Percentiles rank a stretch among this genome's conserved stretches.
These are phyloP conservation scores for Coemansia sp. DNA, from an alignment of 192 early-diverging fungal genomes.

Conservation along the genomic window DNA sequence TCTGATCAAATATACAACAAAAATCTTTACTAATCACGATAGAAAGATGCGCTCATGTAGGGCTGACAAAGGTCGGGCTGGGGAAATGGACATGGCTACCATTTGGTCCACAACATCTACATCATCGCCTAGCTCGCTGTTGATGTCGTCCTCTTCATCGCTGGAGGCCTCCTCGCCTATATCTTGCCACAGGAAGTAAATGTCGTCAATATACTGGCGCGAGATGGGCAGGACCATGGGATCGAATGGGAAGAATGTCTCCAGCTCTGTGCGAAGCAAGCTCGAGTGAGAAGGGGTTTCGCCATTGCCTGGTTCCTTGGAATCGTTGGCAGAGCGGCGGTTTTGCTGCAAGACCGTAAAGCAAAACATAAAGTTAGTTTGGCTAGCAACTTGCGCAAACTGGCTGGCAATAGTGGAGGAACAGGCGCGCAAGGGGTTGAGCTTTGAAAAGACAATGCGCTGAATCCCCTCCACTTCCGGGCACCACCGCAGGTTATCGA, in stretches of 20 bases:
- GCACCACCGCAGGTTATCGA: slow-evolving; percentile 57
- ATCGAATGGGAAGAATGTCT: slow-evolving; percentile 93
- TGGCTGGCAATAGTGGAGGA: slow-evolving; percentile 75
- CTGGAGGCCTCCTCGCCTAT: slow-evolving; percentile 53
- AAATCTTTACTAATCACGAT: background rate
- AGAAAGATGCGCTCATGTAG: background rate
- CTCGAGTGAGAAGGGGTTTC: background rate
- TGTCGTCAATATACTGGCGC: slow-evolving; percentile 61
- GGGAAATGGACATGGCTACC: slow-evolving; percentile 48
- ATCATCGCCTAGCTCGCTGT: slow-evolving; percentile 51
- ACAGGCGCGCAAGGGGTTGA: slow-evolving; percentile 79
- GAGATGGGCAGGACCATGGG: slow-evolving; percentile 77
- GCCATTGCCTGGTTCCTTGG: background rate
- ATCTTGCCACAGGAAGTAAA: slow-evolving; percentile 81
- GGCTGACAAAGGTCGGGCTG: slow-evolving; percentile 21
- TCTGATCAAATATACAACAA: background rate
- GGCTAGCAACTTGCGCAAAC: slow-evolving; percentile 79
- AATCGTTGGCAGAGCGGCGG: slow-evolving; percentile 19
- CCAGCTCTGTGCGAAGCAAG: slow-evolving; percentile 54
- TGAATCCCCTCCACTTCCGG: slow-evolving; percentile 66
- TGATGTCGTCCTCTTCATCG: slow-evolving; percentile 56
- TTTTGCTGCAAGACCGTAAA: slow-evolving; percentile 75
- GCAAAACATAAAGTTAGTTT: slow-evolving; percentile 82
- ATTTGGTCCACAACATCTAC: slow-evolving; percentile 32
- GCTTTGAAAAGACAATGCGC: slow-evolving; percentile 68